Evolutionary conservation across 495 filamentous ascomycete genomes (phyloP).

Genomic region (Daldinia vernicosa): DNA sequence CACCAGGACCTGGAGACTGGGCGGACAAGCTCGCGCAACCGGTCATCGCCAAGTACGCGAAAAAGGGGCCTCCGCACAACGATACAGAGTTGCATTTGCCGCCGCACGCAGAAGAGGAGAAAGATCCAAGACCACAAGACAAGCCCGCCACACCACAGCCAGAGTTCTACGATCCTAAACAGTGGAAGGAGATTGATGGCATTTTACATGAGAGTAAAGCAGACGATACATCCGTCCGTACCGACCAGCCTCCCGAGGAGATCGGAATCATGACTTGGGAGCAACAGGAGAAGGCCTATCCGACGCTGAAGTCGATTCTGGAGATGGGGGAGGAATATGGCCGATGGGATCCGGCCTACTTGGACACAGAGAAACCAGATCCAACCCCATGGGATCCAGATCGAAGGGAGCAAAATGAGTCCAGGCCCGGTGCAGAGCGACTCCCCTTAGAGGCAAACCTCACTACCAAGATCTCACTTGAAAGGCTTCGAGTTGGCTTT

Average conservation of each 20-base stretch:
- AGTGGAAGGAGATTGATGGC: slow-evolving; percentile 17
- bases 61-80: neutral
- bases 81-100: neutral
- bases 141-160: slow-evolving; percentile 7
- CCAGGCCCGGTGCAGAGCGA: neutral
- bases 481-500: neutral
- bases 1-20: slow-evolving; percentile 17
- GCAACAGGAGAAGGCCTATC: slow-evolving; percentile 31
- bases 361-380: neutral
- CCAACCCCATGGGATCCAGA: slow-evolving; percentile 32
- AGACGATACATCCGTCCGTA: neutral
- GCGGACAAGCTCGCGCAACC: slow-evolving; percentile 14
- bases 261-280: slow-evolving; percentile 34
- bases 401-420: slow-evolving; percentile 20
- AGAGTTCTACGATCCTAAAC: slow-evolving; percentile 21
- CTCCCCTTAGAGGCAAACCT: slow-evolving; percentile 14
- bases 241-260: neutral
- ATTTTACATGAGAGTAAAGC: neutral
- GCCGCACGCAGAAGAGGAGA: neutral
- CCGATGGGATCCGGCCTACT: slow-evolving; percentile 29
- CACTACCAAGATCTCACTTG: slow-evolving; percentile 32
- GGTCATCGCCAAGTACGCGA: neutral
- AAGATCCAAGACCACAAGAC: slow-evolving; percentile 1
- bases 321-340: neutral
- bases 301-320: slow-evolving; percentile 32